Evolutionary conservation across 768 basidiomycete species (phyloP).

Genomic region (Russula sp.): DNA sequence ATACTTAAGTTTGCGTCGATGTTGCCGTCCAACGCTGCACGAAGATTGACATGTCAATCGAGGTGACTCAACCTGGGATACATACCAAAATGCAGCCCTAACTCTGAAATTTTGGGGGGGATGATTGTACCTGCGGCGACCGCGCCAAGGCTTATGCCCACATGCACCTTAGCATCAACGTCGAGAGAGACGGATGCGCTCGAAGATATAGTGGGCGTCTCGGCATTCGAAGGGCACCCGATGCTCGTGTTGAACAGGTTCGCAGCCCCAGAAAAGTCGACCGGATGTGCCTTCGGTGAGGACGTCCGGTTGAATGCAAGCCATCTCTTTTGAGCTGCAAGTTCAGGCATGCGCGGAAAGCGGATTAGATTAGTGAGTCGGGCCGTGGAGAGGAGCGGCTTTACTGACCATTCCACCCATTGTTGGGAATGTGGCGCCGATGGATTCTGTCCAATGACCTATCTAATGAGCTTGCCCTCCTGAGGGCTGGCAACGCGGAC

Average conservation of each 20-base stretch:
- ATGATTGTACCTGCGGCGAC: slow-evolving; percentile 8
- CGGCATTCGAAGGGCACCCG: background rate
- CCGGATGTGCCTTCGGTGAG: background rate
- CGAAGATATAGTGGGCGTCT: background rate
- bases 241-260: background rate
- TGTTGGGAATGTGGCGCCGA: too few species aligned
- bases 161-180: background rate
- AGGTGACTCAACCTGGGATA: background rate
- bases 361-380: background rate
- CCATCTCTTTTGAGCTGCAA: background rate
- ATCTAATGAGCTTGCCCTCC: too few species aligned
- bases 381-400: too few species aligned
- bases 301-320: background rate
- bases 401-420: too few species aligned
- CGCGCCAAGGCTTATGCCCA: background rate
- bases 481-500: too few species aligned
- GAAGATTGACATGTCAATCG: slow-evolving; percentile 21
- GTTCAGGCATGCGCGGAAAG: background rate
- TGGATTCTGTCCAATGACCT: too few species aligned
- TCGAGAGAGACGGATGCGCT: slow-evolving; percentile 3
- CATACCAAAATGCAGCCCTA: slow-evolving; percentile 9
- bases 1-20: background rate
- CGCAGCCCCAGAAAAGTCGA: background rate
- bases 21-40: background rate
- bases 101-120: slow-evolving; percentile 1